A percentile compares a stretch with the other conserved stretches of the same genome.
These are phyloP conservation scores for Pulveroboletus frians DNA, from an alignment of 768 basidiomycete species.

Conservation along the genomic window DNA sequence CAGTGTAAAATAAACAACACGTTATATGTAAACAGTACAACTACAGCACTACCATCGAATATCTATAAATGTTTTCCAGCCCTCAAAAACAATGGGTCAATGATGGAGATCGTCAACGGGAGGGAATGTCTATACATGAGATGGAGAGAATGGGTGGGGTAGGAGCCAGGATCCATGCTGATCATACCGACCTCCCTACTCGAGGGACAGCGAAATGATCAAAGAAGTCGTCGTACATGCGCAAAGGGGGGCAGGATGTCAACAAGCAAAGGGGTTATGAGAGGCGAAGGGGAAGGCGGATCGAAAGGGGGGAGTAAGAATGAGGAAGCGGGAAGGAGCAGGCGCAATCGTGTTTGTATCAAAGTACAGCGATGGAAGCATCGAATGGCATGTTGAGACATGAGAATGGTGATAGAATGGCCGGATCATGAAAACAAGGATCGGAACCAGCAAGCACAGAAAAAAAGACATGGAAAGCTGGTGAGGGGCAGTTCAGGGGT, in stretches of 20 bases:
- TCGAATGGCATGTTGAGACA: conserved; percentile 2
- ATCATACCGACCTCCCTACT: conserved; percentile 15
- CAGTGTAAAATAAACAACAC: neutral
- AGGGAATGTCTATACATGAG: conserved; percentile 5
- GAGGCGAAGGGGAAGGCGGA: too few species aligned
- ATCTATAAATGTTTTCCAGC: conserved; percentile 5
- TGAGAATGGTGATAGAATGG: conserved; percentile 9
- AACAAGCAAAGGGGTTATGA: too few species aligned
- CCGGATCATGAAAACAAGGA: neutral
- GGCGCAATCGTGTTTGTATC: conserved; percentile 10
- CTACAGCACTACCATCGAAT: conserved; percentile 10
- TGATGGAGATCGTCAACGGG: neutral
- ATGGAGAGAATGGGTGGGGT: neutral
- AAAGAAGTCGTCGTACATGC: conserved; percentile 1
- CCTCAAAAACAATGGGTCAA: neutral
- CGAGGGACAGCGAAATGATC: neutral
- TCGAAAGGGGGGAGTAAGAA: neutral
- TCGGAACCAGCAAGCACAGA: neutral
- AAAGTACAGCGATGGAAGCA: conserved; percentile 16
- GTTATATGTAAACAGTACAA: conserved; percentile 19
- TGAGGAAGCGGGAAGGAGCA: neutral
- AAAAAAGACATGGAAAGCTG: neutral
- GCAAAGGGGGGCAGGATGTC: neutral
- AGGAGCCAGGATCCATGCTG: conserved; percentile 15
- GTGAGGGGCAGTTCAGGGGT: neutral